phyloP scores from a whole-genome alignment of 495 filamentous ascomycete species.

The Daldinia decipiens region DNA sequence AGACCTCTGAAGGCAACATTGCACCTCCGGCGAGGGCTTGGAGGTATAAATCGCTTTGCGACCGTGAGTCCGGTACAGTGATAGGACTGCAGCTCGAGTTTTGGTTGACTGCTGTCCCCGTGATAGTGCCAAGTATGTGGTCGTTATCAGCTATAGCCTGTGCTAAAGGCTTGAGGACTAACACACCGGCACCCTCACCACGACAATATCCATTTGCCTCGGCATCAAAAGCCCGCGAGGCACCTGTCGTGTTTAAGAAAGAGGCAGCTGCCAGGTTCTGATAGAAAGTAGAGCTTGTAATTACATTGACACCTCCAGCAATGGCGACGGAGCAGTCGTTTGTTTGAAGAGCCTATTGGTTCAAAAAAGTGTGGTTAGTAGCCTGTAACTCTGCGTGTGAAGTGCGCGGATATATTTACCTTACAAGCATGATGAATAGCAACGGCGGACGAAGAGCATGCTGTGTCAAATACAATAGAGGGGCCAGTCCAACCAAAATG shows the following conservation, averaged over 20 bases:
- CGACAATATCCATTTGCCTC: constrained; percentile 67
- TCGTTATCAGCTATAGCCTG: constrained; percentile 56
- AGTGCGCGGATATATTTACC: neutral
- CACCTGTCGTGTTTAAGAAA: constrained; percentile 54
- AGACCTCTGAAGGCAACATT: constrained; percentile 28
- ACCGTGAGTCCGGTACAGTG: constrained; percentile 50
- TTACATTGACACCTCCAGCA: constrained; percentile 51
- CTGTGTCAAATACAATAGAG: constrained; percentile 62
- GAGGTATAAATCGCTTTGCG: constrained; percentile 49
- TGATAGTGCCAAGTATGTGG: constrained; percentile 64
- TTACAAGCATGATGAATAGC: constrained; percentile 58
- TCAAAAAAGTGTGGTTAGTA: neutral
- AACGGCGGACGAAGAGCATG: constrained; percentile 60
- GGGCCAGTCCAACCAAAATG: constrained; percentile 63
- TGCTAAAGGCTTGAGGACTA: constrained; percentile 62
- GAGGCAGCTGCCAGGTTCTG: constrained; percentile 53
- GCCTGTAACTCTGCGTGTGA: too few species aligned
- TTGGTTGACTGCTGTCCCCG: constrained; percentile 61
- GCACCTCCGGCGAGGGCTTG: constrained; percentile 33
- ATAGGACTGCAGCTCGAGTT: constrained; percentile 49
- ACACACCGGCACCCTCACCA: constrained; percentile 64
- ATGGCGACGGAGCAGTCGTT: constrained; percentile 55
- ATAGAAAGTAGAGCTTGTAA: constrained; percentile 42
- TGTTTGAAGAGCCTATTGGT: constrained; percentile 43
- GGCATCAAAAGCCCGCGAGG: constrained; percentile 52